Base-by-base conservation (phyloP, 2,329 filamentous ascomycete species). In the Elsinoe ampelina region DNA sequence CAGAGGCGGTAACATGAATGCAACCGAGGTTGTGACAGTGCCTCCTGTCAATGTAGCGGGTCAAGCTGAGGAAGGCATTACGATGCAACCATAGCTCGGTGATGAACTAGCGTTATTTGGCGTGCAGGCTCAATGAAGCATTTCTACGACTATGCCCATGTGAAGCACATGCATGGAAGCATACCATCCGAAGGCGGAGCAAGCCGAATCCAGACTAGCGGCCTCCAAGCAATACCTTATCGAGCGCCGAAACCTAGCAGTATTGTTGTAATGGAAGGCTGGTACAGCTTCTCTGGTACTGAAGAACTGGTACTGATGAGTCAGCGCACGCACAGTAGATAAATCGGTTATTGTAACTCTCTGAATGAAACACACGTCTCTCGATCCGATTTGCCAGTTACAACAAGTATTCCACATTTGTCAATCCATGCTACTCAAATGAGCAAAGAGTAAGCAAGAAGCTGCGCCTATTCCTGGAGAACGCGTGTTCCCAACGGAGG, bases 31-130 rank as follows among this genome's bases (percentile, higher is more conserved):
- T 32, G 19, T 52, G 26, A 52, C 48, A 2, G 48, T 52, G 15
- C 19, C 48, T 22, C 48, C 48, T 17, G 19, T 52, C 34, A 52
- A 39, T 11, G 32, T 34, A 7, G 34, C 34, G n/a, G 17, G 12
- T 34, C 32, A 32, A 15, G 11, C 13, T 11, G 19, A 52, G 48
- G 15, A 39, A 15, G 48, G 35, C 3, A 52, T 52, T 11, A 52
- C 22, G 48, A 52, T 52, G 48, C 48, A 52, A 19, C 48, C 48
- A 15, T 52, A 35, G 34, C n/a, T n/a, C n/a, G n/a, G n/a, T n/a
- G n/a, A n/a, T n/a, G n/a, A n/a, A n/a, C n/a, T n/a, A n/a, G n/a
- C n/a, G n/a, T n/a, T n/a, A n/a, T n/a, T n/a, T n/a, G n/a, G n/a
- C n/a, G n/a, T n/a, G n/a, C n/a, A n/a, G n/a, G n/a, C n/a, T n/a